Evolutionary conservation across 1,139 yeast species (phyloP).

Genomic region (Candida pseudoviswanathii): DNA sequence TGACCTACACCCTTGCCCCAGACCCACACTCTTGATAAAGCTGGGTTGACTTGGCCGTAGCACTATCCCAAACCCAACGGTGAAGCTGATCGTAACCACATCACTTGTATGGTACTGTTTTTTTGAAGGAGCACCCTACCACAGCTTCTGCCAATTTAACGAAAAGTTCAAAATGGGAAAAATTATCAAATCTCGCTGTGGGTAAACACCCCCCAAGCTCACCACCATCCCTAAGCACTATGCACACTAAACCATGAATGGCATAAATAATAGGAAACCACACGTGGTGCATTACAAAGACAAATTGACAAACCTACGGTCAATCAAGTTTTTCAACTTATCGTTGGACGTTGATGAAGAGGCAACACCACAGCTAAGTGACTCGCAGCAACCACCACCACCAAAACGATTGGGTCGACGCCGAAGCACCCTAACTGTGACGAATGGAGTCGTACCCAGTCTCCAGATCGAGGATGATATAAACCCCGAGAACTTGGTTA

Average conservation of each 20-base stretch:
- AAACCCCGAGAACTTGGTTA: conserved; percentile 9
- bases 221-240: neutral
- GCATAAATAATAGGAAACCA: neutral
- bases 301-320: conserved; percentile 8
- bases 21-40: neutral
- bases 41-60: too few relatives aligned
- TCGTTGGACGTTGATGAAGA: neutral
- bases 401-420: conserved; percentile 9
- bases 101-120: too few relatives aligned
- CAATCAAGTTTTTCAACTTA: conserved; percentile 11
- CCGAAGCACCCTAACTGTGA: conserved; percentile 9
- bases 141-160: too few relatives aligned
- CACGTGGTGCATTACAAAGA: neutral
- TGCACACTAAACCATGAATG: neutral
- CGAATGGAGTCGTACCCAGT: conserved; percentile 1
- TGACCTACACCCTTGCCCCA: neutral
- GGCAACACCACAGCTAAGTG: neutral
- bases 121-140: too few relatives aligned
- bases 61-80: too few relatives aligned
- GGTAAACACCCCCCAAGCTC: neutral
- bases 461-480: conserved; percentile 9
- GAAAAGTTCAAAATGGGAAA: neutral
- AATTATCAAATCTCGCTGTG: neutral
- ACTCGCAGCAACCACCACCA: conserved; percentile 6
- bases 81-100: too few relatives aligned